A percentile compares a stretch with the other conserved stretches of the same genome.
These are phyloP conservation scores for Pittosporum tobira DNA, from an alignment of 129 eudicot genomes.

Conservation along the genomic window DNA sequence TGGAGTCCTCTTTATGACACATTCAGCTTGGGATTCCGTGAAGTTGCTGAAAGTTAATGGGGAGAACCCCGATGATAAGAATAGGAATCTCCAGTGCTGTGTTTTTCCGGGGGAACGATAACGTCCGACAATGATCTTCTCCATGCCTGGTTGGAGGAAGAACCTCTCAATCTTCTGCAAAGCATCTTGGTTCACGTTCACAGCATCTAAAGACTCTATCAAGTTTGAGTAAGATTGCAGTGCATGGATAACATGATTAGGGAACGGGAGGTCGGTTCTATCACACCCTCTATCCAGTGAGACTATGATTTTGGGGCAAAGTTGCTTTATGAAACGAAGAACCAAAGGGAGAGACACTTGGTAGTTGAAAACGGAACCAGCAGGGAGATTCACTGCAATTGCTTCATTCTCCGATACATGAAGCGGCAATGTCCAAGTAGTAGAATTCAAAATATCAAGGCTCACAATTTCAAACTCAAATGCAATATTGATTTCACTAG, in stretches of 20 bases:
- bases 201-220: constrained; percentile 83
- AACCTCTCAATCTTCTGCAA: constrained; percentile 75
- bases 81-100: constrained; percentile 74
- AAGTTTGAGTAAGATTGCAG: constrained; percentile 67
- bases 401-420: constrained; percentile 51
- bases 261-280: constrained; percentile 64
- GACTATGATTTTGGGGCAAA: constrained; percentile 66
- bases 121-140: constrained; percentile 58
- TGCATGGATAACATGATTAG: constrained; percentile 67
- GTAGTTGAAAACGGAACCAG: constrained; percentile 41
- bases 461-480: constrained; percentile 65
- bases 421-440: constrained; percentile 54
- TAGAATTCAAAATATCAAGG: constrained; percentile 49
- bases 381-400: constrained; percentile 77
- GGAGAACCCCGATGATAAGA: constrained; percentile 66
- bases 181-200: constrained; percentile 51
- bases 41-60: constrained; percentile 70
- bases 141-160: constrained; percentile 69
- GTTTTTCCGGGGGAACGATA: constrained; percentile 50
- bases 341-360: constrained; percentile 41
- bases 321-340: constrained; percentile 56
- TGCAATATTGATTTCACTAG: constrained; percentile 49
- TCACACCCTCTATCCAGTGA: constrained; percentile 86
- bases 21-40: constrained; percentile 89
- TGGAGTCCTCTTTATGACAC: constrained; percentile 78